These are phyloP conservation scores for Trichoderma hamatum DNA, from an alignment of 2,329 filamentous ascomycete genomes.

Conservation along the genomic window DNA sequence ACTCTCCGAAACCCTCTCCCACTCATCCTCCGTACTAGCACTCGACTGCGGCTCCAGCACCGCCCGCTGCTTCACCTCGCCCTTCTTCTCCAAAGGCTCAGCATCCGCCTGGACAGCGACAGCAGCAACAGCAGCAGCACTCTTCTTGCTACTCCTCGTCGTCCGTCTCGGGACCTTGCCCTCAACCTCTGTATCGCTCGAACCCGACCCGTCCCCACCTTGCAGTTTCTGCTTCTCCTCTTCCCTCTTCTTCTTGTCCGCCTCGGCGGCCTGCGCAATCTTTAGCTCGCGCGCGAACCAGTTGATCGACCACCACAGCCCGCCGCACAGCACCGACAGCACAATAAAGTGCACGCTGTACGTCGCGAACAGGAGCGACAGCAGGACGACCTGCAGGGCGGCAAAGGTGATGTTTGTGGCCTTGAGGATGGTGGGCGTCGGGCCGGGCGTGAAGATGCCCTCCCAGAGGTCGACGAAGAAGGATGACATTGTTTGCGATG, in stretches of 20 bases:
- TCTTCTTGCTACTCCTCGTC: constrained; percentile 29
- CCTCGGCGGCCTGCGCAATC: constrained; percentile 50
- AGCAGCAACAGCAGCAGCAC: constrained; percentile 25
- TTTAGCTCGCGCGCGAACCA: constrained; percentile 81
- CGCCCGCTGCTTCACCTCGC: constrained; percentile 53
- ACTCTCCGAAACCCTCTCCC: constrained; percentile 83
- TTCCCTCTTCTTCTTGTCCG: constrained; percentile 45
- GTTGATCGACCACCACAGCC: constrained; percentile 92
- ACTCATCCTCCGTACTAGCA: constrained; percentile 89
- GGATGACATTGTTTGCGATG: constrained; percentile 51
- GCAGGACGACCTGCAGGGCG: constrained; percentile 77
- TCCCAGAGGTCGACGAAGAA: constrained; percentile 81
- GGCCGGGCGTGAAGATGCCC: constrained; percentile 90
- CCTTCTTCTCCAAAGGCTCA: constrained; percentile 47
- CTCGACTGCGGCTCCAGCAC: constrained; percentile 55
- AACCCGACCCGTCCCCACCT: constrained; percentile 36
- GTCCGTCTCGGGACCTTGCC: constrained; percentile 33
- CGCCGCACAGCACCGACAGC: constrained; percentile 76
- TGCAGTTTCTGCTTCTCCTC: constrained; percentile 37
- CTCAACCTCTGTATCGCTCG: constrained; percentile 53
- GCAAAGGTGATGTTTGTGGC: constrained; percentile 92
- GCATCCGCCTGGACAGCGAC: constrained; percentile 40
- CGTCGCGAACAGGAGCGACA: constrained; percentile 76
- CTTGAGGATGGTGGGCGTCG: constrained; percentile 82
- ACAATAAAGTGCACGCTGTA: constrained; percentile 87